Percentiles rank a stretch among this genome's conserved stretches.
These are phyloP conservation scores for Echium plantagineum DNA, from an alignment of 257 asterid genomes.

Conservation along the genomic window DNA sequence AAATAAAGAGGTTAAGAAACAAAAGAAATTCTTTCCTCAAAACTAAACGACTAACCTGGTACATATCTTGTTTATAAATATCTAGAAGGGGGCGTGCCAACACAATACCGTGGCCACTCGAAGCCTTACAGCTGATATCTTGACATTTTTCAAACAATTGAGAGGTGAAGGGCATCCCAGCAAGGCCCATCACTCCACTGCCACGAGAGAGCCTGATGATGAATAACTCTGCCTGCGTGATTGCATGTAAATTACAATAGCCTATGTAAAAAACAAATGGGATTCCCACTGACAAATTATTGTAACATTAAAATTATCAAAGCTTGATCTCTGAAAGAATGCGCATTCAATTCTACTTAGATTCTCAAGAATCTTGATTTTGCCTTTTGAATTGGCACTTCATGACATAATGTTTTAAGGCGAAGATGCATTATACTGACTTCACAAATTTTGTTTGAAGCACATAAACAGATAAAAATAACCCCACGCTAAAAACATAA, in stretches of 20 bases:
- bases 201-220: slow-evolving; percentile 73
- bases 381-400: no score
- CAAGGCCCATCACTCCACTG: slow-evolving; percentile 96
- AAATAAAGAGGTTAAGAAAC: background rate
- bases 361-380: no score
- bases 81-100: slow-evolving; percentile 82
- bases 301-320: background rate
- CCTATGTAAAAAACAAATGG: slow-evolving; percentile 15
- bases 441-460: no score
- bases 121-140: slow-evolving; percentile 26
- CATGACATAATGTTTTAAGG: no score
- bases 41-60: slow-evolving; percentile 39
- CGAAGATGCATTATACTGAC: no score
- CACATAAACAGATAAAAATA: no score
- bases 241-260: slow-evolving; percentile 6
- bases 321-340: no score
- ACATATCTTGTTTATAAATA: slow-evolving; percentile 77
- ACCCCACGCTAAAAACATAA: no score
- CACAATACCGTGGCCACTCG: slow-evolving; percentile 35
- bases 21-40: background rate
- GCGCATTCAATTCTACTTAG: no score
- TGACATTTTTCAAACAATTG: slow-evolving; percentile 38
- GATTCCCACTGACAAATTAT: background rate
- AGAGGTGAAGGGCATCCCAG: slow-evolving; percentile 71
- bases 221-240: slow-evolving; percentile 73